Base-by-base conservation (phyloP, 2,329 filamentous ascomycete genomes). In the Calonectria honghensis region DNA sequence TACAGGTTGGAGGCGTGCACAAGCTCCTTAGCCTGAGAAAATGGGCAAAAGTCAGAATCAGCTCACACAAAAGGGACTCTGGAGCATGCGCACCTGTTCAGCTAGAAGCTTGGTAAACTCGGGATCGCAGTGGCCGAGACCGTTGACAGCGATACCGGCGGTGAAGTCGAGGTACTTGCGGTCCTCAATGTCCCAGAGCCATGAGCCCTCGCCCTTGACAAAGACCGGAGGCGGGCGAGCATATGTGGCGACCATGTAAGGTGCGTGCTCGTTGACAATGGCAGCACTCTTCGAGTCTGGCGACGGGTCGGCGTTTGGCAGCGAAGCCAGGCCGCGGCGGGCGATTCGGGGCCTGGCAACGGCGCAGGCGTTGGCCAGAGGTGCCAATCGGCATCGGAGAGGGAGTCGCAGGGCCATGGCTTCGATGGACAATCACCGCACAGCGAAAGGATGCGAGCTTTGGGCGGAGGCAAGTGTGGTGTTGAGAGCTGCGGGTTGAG, bases 161-260 rank as follows among this genome's bases (percentile, higher is more conserved):
- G 97, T 98, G 81, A 99, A 95, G 86, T 99, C 97, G 37, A 99
- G 90, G 84, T 98, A 99, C 84, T 93, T 93, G 75, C 95, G 89
- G 83, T 97, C 94, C 87, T 98, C 96, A 48, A 96, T 87, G 84
- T 99, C 97, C 92, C 93, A 98, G 76, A 99, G 85, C 84, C 96
- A 96, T 75, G 94, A 96, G 3, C 97, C 97, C 83, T 95, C 89
- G 77, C 96, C 97, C 84, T 93, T 94, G 73, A 96, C 92, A 85
- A 99, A 98, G 82, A 98, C 94, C 2, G 96, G 95, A 57, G 94
- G 90, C 64, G 97, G 96, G 32, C 97, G 95, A 68, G 95, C 93
- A 86, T 99, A 99, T 68, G 97, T 99, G 2, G 96, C 94, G 35
- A 99, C 94, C 96, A 99, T 98, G 86, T 93, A 98, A 4, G 94